Conservation (phyloP, 2,329 filamentous ascomycete species). For the Neopestalotiopsis sp. region DNA sequence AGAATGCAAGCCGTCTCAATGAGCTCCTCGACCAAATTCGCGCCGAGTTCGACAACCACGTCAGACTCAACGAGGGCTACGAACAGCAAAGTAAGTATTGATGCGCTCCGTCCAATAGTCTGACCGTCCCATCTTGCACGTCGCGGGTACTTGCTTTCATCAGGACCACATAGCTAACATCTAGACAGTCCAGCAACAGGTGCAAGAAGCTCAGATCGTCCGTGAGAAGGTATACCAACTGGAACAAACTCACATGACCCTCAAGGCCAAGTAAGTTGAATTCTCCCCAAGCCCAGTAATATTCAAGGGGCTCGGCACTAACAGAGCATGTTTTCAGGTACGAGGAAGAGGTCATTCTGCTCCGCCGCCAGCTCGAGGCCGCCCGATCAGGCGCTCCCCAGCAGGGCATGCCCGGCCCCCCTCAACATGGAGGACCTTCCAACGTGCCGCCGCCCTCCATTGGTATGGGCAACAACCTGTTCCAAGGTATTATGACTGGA, state of each 20-base stretch:
- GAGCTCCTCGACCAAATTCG: conserved; percentile 93
- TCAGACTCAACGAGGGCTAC: conserved; percentile 81
- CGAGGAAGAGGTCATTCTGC: conserved; percentile 84
- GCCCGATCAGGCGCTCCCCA: conserved; percentile 68
- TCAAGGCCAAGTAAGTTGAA: conserved; percentile 84
- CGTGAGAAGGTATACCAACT: conserved; percentile 91
- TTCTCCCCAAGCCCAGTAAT: neutral
- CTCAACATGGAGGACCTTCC: conserved; percentile 77
- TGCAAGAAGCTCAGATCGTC: conserved; percentile 94
- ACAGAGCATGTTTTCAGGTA: conserved; percentile 64
- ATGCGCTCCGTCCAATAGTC: neutral
- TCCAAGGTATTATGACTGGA: conserved; percentile 95
- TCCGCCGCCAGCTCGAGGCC: conserved; percentile 85
- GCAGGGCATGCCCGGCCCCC: conserved; percentile 67
- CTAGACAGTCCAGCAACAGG: conserved; percentile 78
- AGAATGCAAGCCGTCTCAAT: conserved; percentile 70
- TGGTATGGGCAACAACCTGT: conserved; percentile 89
- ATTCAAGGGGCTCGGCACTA: neutral
- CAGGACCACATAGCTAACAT: neutral
- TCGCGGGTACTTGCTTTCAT: neutral
- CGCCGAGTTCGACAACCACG: conserved; percentile 86
- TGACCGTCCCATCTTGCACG: neutral
- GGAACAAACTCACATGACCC: conserved; percentile 84
- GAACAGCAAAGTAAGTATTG: conserved; percentile 86
- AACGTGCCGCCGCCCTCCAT: conserved; percentile 78